Evolutionary conservation across 2,329 filamentous ascomycete genomes (phyloP).

Genomic region (Trichoderma asperellum): DNA sequence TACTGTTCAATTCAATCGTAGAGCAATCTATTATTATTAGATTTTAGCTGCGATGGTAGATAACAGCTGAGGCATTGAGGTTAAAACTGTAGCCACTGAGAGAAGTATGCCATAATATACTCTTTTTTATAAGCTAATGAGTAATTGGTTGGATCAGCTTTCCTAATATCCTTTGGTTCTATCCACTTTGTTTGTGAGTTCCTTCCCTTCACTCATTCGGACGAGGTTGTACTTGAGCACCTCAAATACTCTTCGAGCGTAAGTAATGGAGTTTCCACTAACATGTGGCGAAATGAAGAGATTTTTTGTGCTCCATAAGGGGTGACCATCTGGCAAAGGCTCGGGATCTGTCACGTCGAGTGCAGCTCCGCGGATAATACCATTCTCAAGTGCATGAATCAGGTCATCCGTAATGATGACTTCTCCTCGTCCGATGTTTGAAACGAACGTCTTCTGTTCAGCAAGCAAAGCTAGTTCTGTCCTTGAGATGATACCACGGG

Average conservation of each 20-base stretch:
- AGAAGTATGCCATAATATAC: neutral
- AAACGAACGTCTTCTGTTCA: constrained; percentile 60
- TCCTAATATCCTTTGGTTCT: constrained; percentile 37
- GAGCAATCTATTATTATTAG: neutral
- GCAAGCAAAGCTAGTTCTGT: constrained; percentile 53
- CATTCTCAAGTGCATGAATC: constrained; percentile 60
- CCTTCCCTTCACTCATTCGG: constrained; percentile 43
- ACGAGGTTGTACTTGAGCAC: constrained; percentile 50
- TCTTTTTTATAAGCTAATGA: neutral
- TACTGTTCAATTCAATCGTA: neutral
- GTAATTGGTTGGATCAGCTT: neutral
- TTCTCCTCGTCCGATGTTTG: constrained; percentile 70
- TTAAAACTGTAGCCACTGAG: neutral
- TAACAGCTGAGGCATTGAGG: neutral
- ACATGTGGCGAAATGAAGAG: constrained; percentile 64
- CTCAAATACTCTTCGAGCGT: constrained; percentile 46
- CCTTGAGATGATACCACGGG: constrained; percentile 54
- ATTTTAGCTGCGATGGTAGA: too few species aligned
- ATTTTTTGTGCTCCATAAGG: constrained; percentile 72
- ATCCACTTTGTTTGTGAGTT: constrained; percentile 48
- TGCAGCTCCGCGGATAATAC: constrained; percentile 63
- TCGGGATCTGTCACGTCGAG: constrained; percentile 82
- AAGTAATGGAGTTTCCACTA: constrained; percentile 48
- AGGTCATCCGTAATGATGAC: constrained; percentile 59
- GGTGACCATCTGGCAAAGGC: constrained; percentile 69